Conservation (phyloP, 129 eudicot genomes). For the Smallanthus sonchifolius region DNA sequence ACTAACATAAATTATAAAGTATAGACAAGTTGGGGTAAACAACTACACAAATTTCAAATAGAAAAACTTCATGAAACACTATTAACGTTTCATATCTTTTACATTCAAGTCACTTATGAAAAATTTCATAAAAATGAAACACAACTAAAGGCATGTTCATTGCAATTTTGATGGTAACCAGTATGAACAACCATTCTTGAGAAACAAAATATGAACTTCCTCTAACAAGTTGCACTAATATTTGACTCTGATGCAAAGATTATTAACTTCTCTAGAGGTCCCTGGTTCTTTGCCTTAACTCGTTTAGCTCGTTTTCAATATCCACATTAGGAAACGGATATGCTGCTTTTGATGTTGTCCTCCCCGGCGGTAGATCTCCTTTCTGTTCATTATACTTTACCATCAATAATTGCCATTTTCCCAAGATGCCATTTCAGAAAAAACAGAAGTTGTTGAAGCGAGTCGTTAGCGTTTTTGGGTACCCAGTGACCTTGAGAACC, state of each 20-base stretch:
- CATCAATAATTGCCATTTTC: neutral
- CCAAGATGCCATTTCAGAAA: neutral
- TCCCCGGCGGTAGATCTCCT: conserved; percentile 96
- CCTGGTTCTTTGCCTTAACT: conserved; percentile 60
- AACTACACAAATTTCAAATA: too few species aligned
- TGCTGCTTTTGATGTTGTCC: conserved; percentile 50
- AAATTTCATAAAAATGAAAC: neutral
- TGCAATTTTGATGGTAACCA: conserved; percentile 6
- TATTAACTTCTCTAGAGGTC: conserved; percentile 33
- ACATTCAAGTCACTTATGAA: too few species aligned
- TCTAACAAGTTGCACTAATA: neutral
- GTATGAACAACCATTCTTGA: conserved; percentile 13
- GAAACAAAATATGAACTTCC: conserved; percentile 24
- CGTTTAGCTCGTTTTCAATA: conserved; percentile 79
- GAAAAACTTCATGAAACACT: too few species aligned
- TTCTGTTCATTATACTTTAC: conserved; percentile 40
- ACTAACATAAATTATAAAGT: too few species aligned
- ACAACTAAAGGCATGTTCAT: neutral
- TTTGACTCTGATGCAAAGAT: conserved; percentile 12
- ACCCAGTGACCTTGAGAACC: neutral
- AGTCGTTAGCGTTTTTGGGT: neutral
- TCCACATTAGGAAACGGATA: conserved; percentile 67
- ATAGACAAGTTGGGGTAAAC: too few species aligned
- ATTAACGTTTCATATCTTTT: too few species aligned
- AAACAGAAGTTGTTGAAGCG: neutral